Base-by-base conservation (phyloP, 1,284 basidiomycete genomes). In the Schizophyllum commune region DNA sequence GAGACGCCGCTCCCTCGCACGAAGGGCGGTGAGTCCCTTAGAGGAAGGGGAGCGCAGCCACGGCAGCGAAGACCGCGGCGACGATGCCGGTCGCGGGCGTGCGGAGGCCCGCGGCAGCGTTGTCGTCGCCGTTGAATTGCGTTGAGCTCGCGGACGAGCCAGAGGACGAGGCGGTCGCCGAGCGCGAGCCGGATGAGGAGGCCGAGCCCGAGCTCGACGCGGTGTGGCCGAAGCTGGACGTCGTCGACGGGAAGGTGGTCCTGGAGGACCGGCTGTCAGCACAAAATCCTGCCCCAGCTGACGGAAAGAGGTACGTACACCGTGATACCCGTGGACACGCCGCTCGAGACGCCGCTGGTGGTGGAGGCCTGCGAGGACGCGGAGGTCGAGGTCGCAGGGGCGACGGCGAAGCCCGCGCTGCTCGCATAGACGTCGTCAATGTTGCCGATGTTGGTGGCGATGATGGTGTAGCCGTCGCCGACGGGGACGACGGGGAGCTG, bases 371-470 rank as follows among this genome's bases (percentile, higher is more conserved):
- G 2, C 39, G 47, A 32, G 22, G 47, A 22, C 70, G 58, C 52
- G 4, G 67, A 66, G 0, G 71, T 66, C 5, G 67, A 62, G 0
- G 69, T 57, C 7, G 22, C 34, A 4, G 60, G 69, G 15, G 68
- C 72, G 56, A 89, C 74, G 17, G 73, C 47, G 70, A 90, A 89
- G 0, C 61, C 1, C 6, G 69, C 68, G 4, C 76, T 80, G 39
- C 67, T 60, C 11, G 78, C 73, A 62, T 75, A 81, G 13, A 85
- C 71, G 0, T 77, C 20, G 68, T 70, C 77, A 66, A 83, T 74
- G 69, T 89, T 75, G 58, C 80, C 80, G 57, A 77, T 65, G 62
- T 79, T 73, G 11, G 86, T 77, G 4, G 84, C 80, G 64, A 79
- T 58, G 0, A 89, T 13, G 5, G 74, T 78, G 71, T 89, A 90